phyloP scores from a whole-genome alignment of 768 basidiomycete genomes.

The Boletus subparvulus region DNA sequence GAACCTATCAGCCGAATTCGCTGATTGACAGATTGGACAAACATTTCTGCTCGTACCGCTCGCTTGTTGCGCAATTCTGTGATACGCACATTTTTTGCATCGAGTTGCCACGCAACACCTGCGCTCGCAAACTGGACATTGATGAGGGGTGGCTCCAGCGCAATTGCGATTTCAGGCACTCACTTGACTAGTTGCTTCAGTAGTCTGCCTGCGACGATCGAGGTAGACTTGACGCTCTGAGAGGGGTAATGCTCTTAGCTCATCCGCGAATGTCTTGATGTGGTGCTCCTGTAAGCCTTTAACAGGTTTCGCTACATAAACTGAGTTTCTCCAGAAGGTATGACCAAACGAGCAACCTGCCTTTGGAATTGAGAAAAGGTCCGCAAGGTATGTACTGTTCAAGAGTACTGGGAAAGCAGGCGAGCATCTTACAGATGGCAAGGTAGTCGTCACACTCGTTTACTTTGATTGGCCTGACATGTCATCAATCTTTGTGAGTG shows the following conservation, averaged over 20 bases:
- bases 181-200: constrained; percentile 11
- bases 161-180: background rate
- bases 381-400: constrained; percentile 28
- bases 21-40: constrained; percentile 4
- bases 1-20: constrained; percentile 4
- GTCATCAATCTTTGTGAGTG: background rate
- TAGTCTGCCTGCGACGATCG: constrained; percentile 12
- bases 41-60: constrained; percentile 27
- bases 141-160: constrained; percentile 6
- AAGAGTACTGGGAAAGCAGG: constrained; percentile 7
- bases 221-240: constrained; percentile 22
- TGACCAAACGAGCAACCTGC: constrained; percentile 4
- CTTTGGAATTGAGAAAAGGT: constrained; percentile 26
- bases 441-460: constrained; percentile 6
- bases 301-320: constrained; percentile 11
- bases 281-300: constrained; percentile 26
- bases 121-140: constrained; percentile 23
- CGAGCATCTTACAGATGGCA: constrained; percentile 8
- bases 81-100: constrained; percentile 18
- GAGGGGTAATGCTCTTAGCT: constrained; percentile 8
- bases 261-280: constrained; percentile 16
- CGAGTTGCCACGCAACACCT: constrained; percentile 28
- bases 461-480: constrained; percentile 20
- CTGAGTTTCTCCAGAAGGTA: constrained; percentile 2
- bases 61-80: constrained; percentile 24